These are phyloP conservation scores for Danielozyma ontarioensis DNA, from an alignment of 805 yeast species.

Conservation along the genomic window DNA sequence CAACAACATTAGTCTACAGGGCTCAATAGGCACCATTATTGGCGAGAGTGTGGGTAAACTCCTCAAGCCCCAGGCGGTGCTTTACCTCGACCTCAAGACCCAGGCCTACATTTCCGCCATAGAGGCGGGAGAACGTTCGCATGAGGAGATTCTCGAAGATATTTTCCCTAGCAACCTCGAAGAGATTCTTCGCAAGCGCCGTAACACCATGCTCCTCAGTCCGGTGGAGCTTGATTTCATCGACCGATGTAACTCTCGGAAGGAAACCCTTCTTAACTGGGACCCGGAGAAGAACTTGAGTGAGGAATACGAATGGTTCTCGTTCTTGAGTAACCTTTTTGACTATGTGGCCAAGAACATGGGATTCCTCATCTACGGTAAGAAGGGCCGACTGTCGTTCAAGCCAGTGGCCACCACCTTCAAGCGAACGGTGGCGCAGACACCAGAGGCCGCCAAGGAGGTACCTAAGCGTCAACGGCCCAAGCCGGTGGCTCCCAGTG, in stretches of 20 bases:
- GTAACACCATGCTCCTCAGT: slow-evolving; percentile 42
- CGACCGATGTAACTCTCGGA: slow-evolving; percentile 65
- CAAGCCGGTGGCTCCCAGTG: neutral
- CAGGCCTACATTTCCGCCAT: slow-evolving; percentile 92
- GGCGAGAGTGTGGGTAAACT: slow-evolving; percentile 51
- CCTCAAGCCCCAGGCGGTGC: slow-evolving; percentile 72
- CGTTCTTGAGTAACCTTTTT: slow-evolving; percentile 71
- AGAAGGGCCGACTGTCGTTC: slow-evolving; percentile 25
- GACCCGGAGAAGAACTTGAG: slow-evolving; percentile 48
- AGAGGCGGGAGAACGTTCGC: slow-evolving; percentile 56
- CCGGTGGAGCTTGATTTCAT: slow-evolving; percentile 81
- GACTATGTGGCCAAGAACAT: slow-evolving; percentile 74
- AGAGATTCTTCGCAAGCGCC: slow-evolving; percentile 35
- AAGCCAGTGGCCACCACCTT: slow-evolving; percentile 5
- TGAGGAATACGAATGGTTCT: slow-evolving; percentile 80
- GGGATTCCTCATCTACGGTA: slow-evolving; percentile 70
- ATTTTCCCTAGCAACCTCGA: slow-evolving; percentile 68
- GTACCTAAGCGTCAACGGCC: slow-evolving; percentile 17
- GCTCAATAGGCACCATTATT: slow-evolving; percentile 26
- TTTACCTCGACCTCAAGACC: slow-evolving; percentile 84
- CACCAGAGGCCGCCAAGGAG: no score
- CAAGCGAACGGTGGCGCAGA: no score
- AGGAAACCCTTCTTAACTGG: slow-evolving; percentile 50
- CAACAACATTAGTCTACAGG: slow-evolving; percentile 26
- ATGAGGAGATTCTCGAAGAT: slow-evolving; percentile 64